Conservation (phyloP, 23 red algal species). For the Pyropia haitanensis region DNA sequence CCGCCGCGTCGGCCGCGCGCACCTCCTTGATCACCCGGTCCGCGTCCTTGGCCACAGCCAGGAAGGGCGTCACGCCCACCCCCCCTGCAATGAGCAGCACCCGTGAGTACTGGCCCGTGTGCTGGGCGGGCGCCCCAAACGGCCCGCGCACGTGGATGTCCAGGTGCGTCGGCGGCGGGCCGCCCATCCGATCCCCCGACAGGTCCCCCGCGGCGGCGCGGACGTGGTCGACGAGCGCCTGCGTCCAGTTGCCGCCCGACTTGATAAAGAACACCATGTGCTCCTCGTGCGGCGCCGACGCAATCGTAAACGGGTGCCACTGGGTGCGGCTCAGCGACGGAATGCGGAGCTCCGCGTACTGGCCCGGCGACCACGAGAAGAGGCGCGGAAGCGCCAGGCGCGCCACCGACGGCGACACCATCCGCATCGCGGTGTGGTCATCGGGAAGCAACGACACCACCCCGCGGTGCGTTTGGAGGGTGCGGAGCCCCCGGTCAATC, state of each 20-base stretch:
- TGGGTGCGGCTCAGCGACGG: slow-evolving; percentile 2
- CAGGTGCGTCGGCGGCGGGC: not conserved
- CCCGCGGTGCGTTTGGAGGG: not conserved
- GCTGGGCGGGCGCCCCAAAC: slow-evolving; percentile 58
- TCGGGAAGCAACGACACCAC: too few species aligned
- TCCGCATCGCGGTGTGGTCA: too few species aligned
- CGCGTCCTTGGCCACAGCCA: slow-evolving; percentile 41
- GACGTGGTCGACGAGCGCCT: not conserved
- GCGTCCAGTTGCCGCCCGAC: slow-evolving; percentile 17
- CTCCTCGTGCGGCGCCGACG: slow-evolving; percentile 1
- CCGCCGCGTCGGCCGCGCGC: too few species aligned
- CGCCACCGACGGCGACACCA: too few species aligned
- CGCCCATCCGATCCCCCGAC: too few species aligned
- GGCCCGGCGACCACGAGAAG: slow-evolving; percentile 1
- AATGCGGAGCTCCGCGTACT: slow-evolving; percentile 8
- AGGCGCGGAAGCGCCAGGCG: too few species aligned
- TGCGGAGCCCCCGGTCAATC: too few species aligned
- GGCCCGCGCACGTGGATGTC: slow-evolving; percentile 53
- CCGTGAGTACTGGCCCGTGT: slow-evolving; percentile 40
- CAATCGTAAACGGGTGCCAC: slow-evolving; percentile 7
- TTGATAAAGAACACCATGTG: slow-evolving; percentile 20
- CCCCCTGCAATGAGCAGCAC: slow-evolving; percentile 48
- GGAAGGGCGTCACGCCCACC: slow-evolving; percentile 54
- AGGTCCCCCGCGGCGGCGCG: not conserved
- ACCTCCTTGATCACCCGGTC: not conserved